Base-by-base conservation (phyloP, 1,284 basidiomycete genomes). In the Trametes hirsuta region DNA sequence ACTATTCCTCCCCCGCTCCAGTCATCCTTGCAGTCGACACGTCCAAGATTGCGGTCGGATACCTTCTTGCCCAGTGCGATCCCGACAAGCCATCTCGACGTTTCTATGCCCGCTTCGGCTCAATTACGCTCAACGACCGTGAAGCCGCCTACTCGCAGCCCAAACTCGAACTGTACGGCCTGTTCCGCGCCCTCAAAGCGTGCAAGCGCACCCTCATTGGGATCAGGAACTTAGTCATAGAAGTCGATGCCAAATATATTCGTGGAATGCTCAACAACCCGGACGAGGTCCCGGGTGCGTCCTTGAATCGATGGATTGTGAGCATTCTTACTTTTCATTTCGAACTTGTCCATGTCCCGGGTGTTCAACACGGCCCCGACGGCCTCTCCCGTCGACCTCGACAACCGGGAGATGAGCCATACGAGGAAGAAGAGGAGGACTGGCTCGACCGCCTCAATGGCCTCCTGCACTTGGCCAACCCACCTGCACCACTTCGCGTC, bases 241-340 rank as follows among this genome's bases (percentile, higher is more conserved):
- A 81, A 65, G 73, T 77, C 0, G 77, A 67, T 49, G 67, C 67
- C 3, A 45, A 47, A 3, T 68, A 66, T 54, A 67, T 67, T 44
- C 72, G 76, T 37, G 78, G 76, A 0, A 81, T 81, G 79, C 65
- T 82, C 3, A 72, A 75, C 42, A 76, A 79, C 18, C 79, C 79
- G 0, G 75, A 79, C 44, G 65, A 77, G 0, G 63, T 70, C 0
- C 78, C 75, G 0, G 75, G 68, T 9, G 69, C 70, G 0, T 68
- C 70, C 0, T 76, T 80, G 2, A 81, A 80, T 46, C 49, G 69
- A 0, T 82, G 80, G 77, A 78, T 81, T 6, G 64, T 69, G 0
- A 66, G 68, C 0, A 80, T 81, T 0, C 52, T 78, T 0, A 69
- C 69, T 0, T 80, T 79, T 49, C 58, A 70, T 12, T 79, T 80